phyloP scores from a whole-genome alignment of 73 alveolate species.

The Blepharisma japonicum region DNA sequence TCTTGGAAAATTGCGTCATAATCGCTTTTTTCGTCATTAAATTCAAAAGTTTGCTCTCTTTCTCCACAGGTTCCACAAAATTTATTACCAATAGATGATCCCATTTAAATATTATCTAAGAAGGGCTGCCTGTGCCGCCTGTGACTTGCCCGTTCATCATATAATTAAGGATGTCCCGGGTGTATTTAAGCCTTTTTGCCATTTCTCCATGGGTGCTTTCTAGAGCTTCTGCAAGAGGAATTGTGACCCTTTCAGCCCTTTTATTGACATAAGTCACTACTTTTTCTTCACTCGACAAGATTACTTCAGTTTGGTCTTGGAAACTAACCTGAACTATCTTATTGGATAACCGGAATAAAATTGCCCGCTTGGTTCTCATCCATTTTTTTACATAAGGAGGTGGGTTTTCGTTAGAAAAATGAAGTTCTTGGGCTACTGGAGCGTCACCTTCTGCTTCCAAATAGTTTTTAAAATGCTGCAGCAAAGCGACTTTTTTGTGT shows the following conservation, averaged over 20 bases:
- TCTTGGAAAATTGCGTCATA: too few relatives aligned
- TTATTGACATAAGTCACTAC: slow-evolving; percentile 87
- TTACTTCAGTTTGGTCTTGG: slow-evolving; percentile 90
- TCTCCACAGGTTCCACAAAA: too few relatives aligned
- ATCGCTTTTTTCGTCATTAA: too few relatives aligned
- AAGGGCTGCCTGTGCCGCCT: too few relatives aligned
- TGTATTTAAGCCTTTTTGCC: slow-evolving; percentile 83
- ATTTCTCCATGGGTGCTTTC: slow-evolving; percentile 80
- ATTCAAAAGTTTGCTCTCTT: too few relatives aligned
- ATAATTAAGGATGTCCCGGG: slow-evolving; percentile 83
- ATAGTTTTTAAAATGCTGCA: slow-evolving; percentile 49
- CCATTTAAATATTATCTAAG: too few relatives aligned
- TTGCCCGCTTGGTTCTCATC: slow-evolving; percentile 88
- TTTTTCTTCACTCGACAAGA: slow-evolving; percentile 53
- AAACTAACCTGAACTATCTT: slow-evolving; percentile 86
- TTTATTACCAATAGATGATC: too few relatives aligned
- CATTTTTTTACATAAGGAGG: slow-evolving; percentile 67
- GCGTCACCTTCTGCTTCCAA: slow-evolving; percentile 45
- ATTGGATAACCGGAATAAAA: slow-evolving; percentile 83
- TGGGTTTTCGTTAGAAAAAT: slow-evolving; percentile 31
- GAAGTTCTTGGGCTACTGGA: background rate
- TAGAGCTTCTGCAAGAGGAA: slow-evolving; percentile 72
- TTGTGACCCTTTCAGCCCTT: slow-evolving; percentile 73
- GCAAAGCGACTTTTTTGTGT: slow-evolving; percentile 45
- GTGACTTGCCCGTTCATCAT: slow-evolving; percentile 47